Evolutionary conservation across 106 monocot genomes (phyloP).

Genomic region (Dendrobium catenatum): DNA sequence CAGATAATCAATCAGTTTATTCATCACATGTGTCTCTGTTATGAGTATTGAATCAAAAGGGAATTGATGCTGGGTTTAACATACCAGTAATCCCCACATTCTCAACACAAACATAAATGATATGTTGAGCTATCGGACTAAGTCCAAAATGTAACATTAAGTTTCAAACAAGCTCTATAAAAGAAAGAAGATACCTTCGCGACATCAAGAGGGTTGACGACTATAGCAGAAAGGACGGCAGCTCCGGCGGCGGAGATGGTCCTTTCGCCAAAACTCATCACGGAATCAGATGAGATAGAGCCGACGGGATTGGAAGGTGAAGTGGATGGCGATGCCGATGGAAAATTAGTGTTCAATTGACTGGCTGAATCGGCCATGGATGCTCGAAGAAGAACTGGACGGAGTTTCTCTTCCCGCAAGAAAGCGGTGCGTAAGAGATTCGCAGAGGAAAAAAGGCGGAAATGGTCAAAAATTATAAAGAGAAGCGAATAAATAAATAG

Average conservation of each 20-base stretch:
- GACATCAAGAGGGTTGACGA: conserved; percentile 90
- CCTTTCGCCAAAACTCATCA: conserved; percentile 59
- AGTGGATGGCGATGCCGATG: neutral
- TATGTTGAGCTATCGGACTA: neutral
- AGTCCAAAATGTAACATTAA: neutral
- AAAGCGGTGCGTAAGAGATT: neutral
- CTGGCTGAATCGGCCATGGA: neutral
- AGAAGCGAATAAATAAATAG: neutral
- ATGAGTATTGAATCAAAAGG: neutral
- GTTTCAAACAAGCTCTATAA: neutral
- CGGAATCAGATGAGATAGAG: conserved; percentile 19
- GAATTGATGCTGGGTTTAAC: neutral
- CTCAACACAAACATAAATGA: neutral
- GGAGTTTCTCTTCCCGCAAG: neutral
- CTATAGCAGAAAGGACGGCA: conserved; percentile 69
- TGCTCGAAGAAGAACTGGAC: neutral
- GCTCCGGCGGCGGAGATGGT: conserved; percentile 77
- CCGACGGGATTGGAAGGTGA: neutral
- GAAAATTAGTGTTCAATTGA: neutral
- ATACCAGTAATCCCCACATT: neutral
- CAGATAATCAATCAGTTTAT: neutral
- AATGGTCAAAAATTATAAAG: neutral
- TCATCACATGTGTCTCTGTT: neutral
- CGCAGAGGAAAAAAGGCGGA: neutral
- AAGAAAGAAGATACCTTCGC: conserved; percentile 48